These are phyloP conservation scores for Phytophthora colocasiae DNA, from an alignment of 352 stramenopile genomes.

Conservation along the genomic window DNA sequence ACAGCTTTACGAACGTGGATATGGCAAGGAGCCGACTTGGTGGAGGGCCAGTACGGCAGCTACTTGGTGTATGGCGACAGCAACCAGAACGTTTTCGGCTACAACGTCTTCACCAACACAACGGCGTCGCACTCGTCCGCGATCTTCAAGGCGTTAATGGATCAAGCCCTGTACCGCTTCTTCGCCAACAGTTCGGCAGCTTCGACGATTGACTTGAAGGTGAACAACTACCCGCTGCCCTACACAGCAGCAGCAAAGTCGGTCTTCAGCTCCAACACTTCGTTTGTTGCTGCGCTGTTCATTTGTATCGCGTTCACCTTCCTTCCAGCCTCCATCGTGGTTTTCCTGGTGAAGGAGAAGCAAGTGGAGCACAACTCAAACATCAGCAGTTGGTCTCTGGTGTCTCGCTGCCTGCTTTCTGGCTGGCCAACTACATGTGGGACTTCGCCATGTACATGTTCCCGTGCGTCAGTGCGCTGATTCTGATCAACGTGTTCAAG, in stretches of 20 bases:
- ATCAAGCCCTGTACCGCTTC: conserved; percentile 66
- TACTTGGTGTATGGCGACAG: conserved; percentile 58
- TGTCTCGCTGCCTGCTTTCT: conserved; percentile 93
- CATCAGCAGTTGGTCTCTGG: conserved; percentile 96
- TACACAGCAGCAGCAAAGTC: conserved; percentile 46
- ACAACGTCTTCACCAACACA: conserved; percentile 74
- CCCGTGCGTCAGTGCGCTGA: conserved; percentile 39
- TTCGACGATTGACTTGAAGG: conserved; percentile 31
- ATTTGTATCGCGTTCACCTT: conserved; percentile 92
- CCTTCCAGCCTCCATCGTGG: conserved; percentile 87
- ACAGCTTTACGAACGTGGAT: conserved; percentile 58
- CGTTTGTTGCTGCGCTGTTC: conserved; percentile 66
- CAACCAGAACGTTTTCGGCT: conserved; percentile 52
- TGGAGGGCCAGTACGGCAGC: conserved; percentile 53
- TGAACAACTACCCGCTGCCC: conserved; percentile 63
- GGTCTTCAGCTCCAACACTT: conserved; percentile 48
- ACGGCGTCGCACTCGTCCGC: conserved; percentile 52
- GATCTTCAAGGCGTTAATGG: conserved; percentile 73
- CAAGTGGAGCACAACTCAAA: conserved; percentile 93
- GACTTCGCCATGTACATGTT: conserved; percentile 91
- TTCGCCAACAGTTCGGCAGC: conserved; percentile 49
- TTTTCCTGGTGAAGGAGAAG: conserved; percentile 93
- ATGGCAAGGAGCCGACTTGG: conserved; percentile 24
- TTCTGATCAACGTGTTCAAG: conserved; percentile 48
- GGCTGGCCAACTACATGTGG: conserved; percentile 94